phyloP scores from a whole-genome alignment of 805 yeast species.

The Citeromyces matritensis region DNA sequence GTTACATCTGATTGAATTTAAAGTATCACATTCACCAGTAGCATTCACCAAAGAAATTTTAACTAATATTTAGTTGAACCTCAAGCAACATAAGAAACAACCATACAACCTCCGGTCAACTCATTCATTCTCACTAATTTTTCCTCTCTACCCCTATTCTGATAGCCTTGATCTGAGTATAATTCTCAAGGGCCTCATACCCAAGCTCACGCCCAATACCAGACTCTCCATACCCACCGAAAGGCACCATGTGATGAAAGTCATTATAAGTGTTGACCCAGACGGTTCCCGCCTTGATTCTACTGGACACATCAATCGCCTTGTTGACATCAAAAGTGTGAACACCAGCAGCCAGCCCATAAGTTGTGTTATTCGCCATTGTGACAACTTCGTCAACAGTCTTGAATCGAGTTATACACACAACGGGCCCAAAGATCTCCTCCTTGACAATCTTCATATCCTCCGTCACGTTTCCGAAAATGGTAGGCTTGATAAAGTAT shows the following conservation, averaged over 20 bases:
- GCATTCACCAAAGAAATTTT: no score
- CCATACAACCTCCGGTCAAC: no score
- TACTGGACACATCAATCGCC: conserved; percentile 51
- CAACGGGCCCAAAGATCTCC: conserved; percentile 88
- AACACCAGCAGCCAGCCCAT: conserved; percentile 82
- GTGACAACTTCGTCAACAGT: conserved; percentile 61
- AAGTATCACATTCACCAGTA: no score
- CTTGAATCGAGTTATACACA: conserved; percentile 58
- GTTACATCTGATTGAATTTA: no score
- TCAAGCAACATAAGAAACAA: no score
- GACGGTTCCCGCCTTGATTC: conserved; percentile 64
- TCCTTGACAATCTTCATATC: conserved; percentile 67
- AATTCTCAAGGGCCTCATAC: conserved; percentile 47
- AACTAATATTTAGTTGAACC: no score
- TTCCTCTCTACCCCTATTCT: conserved; percentile 19
- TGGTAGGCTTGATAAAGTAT: conserved; percentile 66
- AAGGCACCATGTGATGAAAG: conserved; percentile 53
- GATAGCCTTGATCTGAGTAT: conserved; percentile 52
- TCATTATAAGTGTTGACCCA: conserved; percentile 70
- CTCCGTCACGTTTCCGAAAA: conserved; percentile 69
- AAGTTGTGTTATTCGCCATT: conserved; percentile 62
- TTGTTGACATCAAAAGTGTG: conserved; percentile 59
- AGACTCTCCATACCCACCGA: conserved; percentile 56
- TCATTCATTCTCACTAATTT: no score
- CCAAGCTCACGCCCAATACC: conserved; percentile 71